Base-by-base conservation (phyloP, 345 rosid species). In the Corchorus olitorius region DNA sequence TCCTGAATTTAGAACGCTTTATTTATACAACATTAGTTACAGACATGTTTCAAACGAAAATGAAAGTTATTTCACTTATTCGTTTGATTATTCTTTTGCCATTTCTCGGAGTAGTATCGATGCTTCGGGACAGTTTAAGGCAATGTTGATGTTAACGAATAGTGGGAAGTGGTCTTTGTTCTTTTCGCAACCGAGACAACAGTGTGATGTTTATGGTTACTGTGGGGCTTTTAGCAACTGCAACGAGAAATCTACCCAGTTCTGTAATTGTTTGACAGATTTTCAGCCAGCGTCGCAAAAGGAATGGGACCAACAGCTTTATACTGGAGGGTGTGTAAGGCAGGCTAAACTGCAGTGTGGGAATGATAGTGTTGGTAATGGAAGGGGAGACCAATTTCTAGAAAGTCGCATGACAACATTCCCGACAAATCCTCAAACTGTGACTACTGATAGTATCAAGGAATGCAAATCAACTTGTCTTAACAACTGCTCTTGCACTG, bases 161-260 rank as follows among this genome's bases (percentile, higher is more conserved):
- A 27, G 62, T 72, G 19, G 75, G 10, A 5, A 50, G 12, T 92
- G 98, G 98, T 85, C 76, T 76, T 45, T 86, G 69, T 88, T 89
- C 48, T 90, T 95, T 92, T 79, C 93, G 55, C 87, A 82, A 69
- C 98, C 95, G 16, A 80, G 84, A 16, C 81, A 79, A 70, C 92
- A 84, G 45, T 93, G 98, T n/a, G 81, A 90, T 50, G 98, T 93
- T 39, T 78, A 90, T 48, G 84, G 79, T 15, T 89, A 72, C 41
- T 93, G 98, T 75, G 93, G 97, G 33, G 79, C 91, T 20, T 90
- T 85, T 71, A 91, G 93, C 34, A 46, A 9, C 45, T 82, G 86
- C 74, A 61, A 54, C 22, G 77, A 50, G 56, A 16, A 46, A 4
- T 35, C 66, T 4, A 2, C 0, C 17, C 39, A 68, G 19, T 48